Percentiles rank a stretch among this genome's conserved stretches.
Evolutionary conservation across 164 flowering plant species (phyloP).

Genomic region (Liquidambar formosana): DNA sequence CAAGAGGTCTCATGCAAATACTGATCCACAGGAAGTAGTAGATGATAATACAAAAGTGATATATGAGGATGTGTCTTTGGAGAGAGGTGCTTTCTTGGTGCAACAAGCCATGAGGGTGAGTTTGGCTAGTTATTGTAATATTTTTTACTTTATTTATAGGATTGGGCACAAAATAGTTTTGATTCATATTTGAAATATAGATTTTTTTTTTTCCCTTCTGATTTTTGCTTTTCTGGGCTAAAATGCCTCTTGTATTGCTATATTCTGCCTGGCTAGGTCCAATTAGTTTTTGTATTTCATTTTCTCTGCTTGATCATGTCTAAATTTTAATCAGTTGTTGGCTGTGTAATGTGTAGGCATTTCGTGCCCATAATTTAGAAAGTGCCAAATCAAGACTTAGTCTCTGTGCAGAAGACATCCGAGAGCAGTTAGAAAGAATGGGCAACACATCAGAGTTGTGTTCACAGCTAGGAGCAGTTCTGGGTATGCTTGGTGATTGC

Average conservation of each 20-base stretch:
- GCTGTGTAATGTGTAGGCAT: slow-evolving; percentile 58
- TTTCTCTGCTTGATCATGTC: background rate
- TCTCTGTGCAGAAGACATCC: slow-evolving; percentile 80
- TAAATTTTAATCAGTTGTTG: slow-evolving; percentile 4
- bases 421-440: slow-evolving; percentile 64
- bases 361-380: slow-evolving; percentile 78
- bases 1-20: slow-evolving; percentile 55
- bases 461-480: slow-evolving; percentile 96
- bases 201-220: too few relatives aligned
- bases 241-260: background rate
- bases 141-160: background rate
- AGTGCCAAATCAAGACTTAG: slow-evolving; percentile 93
- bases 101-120: slow-evolving; percentile 99
- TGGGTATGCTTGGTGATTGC: slow-evolving; percentile 99
- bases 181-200: too few relatives aligned
- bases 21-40: slow-evolving; percentile 32
- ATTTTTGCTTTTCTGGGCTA: background rate
- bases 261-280: background rate
- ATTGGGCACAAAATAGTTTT: too few relatives aligned
- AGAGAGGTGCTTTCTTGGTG: slow-evolving; percentile 93
- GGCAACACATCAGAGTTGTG: slow-evolving; percentile 81
- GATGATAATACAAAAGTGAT: slow-evolving; percentile 49
- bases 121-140: background rate
- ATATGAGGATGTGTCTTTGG: slow-evolving; percentile 92
- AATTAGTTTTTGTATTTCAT: background rate